A percentile compares a stretch with the other conserved stretches of the same genome.
These are phyloP conservation scores for Abrus precatorius DNA, from an alignment of 306 rosid species.

Conservation along the genomic window DNA sequence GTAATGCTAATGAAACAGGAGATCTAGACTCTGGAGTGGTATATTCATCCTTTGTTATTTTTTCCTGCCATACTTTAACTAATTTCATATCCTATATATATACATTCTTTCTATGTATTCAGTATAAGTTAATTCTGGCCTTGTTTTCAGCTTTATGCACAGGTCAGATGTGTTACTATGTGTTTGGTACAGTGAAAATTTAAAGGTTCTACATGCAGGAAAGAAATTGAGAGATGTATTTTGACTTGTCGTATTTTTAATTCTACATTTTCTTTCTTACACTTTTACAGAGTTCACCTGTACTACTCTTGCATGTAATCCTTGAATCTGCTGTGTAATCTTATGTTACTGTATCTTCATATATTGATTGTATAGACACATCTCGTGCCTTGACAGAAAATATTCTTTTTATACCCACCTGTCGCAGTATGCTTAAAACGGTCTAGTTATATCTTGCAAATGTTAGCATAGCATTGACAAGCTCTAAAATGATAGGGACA, in stretches of 20 bases:
- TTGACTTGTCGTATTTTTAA: not conserved
- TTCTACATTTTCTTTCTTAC: not conserved
- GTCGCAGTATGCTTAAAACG: not conserved
- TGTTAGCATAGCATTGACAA: not conserved
- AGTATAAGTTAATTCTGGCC: not conserved
- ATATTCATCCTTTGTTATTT: slow-evolving; percentile 8
- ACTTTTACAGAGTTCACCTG: not conserved
- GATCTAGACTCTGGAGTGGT: slow-evolving; percentile 22
- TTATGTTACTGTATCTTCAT: not conserved
- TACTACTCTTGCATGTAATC: not conserved
- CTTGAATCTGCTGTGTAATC: not conserved
- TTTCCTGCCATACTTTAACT: slow-evolving; percentile 11
- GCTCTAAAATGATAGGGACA: not conserved
- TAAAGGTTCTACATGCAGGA: slow-evolving; percentile 2
- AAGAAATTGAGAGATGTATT: slow-evolving; percentile 25
- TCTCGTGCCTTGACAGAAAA: not conserved
- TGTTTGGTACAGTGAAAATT: not conserved
- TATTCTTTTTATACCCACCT: not conserved
- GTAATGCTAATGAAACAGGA: slow-evolving; percentile 28
- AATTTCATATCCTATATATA: not conserved
- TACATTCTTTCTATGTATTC: not conserved
- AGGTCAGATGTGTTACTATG: not conserved
- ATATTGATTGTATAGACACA: not conserved
- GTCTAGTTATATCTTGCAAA: not conserved
- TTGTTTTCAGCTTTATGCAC: slow-evolving; percentile 15